Conservation (phyloP, 192 early-diverging fungal genomes). For the Cetraspora pellucida region DNA sequence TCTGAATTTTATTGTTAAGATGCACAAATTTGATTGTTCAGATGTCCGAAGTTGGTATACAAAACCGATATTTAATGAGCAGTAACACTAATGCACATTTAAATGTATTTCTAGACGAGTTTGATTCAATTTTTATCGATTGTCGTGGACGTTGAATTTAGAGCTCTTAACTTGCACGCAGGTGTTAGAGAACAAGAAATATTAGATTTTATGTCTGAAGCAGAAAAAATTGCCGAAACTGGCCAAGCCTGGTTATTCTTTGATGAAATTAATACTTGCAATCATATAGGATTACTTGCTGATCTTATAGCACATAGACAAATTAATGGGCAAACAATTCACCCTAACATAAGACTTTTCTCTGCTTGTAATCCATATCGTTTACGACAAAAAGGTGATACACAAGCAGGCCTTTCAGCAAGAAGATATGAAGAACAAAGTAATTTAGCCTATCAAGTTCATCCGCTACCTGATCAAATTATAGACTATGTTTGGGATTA, state of each 20-base stretch:
- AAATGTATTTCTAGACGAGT: slow-evolving; percentile 14
- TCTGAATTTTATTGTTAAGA: too few species aligned
- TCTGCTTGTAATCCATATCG: slow-evolving; percentile 35
- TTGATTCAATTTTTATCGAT: slow-evolving; percentile 22
- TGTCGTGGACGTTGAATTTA: slow-evolving; percentile 29
- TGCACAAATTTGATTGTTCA: too few species aligned
- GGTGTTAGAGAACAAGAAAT: slow-evolving; percentile 19
- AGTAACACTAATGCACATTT: too few species aligned
- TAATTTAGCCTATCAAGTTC: slow-evolving; percentile 31
- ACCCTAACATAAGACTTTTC: slow-evolving; percentile 24
- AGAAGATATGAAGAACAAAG: slow-evolving; percentile 23
- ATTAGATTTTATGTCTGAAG: slow-evolving; percentile 8
- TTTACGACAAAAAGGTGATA: slow-evolving; percentile 3
- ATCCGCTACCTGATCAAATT: slow-evolving; percentile 30
- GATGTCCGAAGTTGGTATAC: too few species aligned
- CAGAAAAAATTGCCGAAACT: not conserved
- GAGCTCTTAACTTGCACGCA: slow-evolving; percentile 15
- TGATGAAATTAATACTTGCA: slow-evolving; percentile 32
- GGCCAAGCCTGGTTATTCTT: slow-evolving; percentile 32
- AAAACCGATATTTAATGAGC: too few species aligned
- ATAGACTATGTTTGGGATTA: slow-evolving; percentile 34
- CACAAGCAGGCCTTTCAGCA: slow-evolving; percentile 5
- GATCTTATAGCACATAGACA: slow-evolving; percentile 22
- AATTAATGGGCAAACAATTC: slow-evolving; percentile 16
- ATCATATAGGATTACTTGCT: slow-evolving; percentile 27